phyloP scores from a whole-genome alignment of 78 protist species.

The Protostelium mycophagum region DNA sequence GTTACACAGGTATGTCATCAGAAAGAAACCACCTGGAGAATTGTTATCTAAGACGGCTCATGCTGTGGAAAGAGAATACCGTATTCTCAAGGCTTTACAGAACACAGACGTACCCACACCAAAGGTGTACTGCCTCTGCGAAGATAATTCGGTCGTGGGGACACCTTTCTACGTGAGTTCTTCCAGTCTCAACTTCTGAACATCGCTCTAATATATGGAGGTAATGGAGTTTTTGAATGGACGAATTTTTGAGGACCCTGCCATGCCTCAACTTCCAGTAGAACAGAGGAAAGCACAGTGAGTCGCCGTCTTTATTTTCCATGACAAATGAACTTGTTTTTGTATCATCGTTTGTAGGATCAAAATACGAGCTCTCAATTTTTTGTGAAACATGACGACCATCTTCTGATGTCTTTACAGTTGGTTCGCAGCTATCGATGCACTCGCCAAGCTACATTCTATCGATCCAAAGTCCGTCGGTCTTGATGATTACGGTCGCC shows the following conservation, averaged over 20 bases:
- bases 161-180: conserved; percentile 53
- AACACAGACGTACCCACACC: conserved; percentile 54
- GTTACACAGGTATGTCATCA: neutral
- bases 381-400: no score
- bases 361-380: no score
- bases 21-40: conserved; percentile 76
- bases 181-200: conserved; percentile 27
- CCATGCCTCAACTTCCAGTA: neutral
- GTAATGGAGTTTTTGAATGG: neutral
- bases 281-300: neutral
- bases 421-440: neutral
- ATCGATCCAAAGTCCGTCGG: conserved; percentile 2
- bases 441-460: conserved; percentile 2
- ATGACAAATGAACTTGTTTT: neutral
- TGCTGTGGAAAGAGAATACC: conserved; percentile 54
- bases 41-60: conserved; percentile 34
- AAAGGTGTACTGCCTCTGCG: conserved; percentile 8
- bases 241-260: neutral
- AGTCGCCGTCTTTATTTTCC: neutral
- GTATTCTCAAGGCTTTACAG: conserved; percentile 6
- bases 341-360: no score
- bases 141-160: conserved; percentile 50
- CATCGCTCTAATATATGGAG: neutral
- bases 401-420: neutral
- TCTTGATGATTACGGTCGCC: conserved; percentile 9